A percentile compares a stretch with the other conserved stretches of the same genome.
Conservation (phyloP, 495 filamentous ascomycete species). For the Aspergillus panamensis region DNA sequence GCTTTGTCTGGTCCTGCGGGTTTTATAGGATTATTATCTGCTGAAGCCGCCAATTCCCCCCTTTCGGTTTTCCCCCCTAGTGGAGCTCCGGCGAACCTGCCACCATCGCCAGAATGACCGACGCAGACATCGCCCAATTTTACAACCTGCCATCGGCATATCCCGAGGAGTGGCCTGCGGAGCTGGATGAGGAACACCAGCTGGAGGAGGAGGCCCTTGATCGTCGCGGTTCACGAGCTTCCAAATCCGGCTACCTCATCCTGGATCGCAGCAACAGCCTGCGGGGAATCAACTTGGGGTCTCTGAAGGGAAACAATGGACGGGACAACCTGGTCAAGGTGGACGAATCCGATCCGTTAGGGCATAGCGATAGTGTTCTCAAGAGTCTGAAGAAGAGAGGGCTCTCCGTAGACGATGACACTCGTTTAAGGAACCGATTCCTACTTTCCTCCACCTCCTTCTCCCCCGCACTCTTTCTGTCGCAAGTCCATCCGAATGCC, state of each 20-base stretch:
- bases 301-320: constrained; percentile 62
- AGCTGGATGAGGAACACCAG: constrained; percentile 68
- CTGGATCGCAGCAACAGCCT: constrained; percentile 70
- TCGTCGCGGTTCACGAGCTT: constrained; percentile 51
- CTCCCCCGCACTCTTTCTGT: constrained; percentile 84
- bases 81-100: constrained; percentile 11
- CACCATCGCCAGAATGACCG: constrained; percentile 46
- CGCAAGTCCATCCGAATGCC: constrained; percentile 80
- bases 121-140: constrained; percentile 77
- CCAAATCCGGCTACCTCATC: constrained; percentile 78
- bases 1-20: no score
- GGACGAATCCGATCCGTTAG: constrained; percentile 90
- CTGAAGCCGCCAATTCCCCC: constrained; percentile 3
- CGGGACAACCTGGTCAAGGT: constrained; percentile 74
- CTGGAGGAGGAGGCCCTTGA: constrained; percentile 60
- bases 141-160: constrained; percentile 80
- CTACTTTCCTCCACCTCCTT: constrained; percentile 93
- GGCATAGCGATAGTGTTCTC: constrained; percentile 78
- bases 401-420: constrained; percentile 80
- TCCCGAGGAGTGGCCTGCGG: constrained; percentile 81
- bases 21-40: no score
- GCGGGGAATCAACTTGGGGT: constrained; percentile 61
- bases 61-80: neutral
- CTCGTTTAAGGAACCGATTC: constrained; percentile 80
- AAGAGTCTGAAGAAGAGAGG: constrained; percentile 69